Evolutionary conservation across 164 flowering plant species (phyloP), one percentile per base, ranked within the genome.

Genomic region (Santalum album): DNA sequence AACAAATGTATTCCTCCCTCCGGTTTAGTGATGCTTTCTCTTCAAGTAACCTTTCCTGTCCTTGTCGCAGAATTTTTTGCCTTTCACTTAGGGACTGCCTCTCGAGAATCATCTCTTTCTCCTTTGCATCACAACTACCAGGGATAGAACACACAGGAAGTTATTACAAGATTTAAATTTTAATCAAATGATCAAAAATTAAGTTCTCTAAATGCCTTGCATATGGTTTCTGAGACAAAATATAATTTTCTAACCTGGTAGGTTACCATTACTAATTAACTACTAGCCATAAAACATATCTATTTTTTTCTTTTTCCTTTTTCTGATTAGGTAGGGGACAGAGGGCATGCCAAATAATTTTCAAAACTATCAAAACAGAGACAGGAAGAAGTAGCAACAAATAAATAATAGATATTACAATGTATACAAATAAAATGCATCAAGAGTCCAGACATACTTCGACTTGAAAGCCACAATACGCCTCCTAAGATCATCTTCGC

Each of bases 401-500:
- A 5, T 42, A 18, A 3, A 42, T 42, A 42, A 42, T 2, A 42
- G 10, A 42, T 42, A 12, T 18, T 42, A 17, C 5, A 34, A 39
- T 3, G 44, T 12, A 21, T 58, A 26, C 7, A 20, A 44, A 7
- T n/a, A 57, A 22, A 9, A 49, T 48, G 19, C 12, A 42, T 21
- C 7, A 62, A 12, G n/a, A n/a, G n/a, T n/a, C n/a, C n/a, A n/a
- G 21, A 71, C 91, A 38, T 83, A 92, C 99, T 92, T 90, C 32
- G 84, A 65, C 54, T 89, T 82, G 59, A 81, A 84, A 20, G 86
- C 65, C 18, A 50, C 10, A 10, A 73, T 71, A 7, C 78, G 83
- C 57, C 88, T 78, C 39, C 82, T 69, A 53, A 87, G 81, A 54
- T 80, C 95, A 76, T 87, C 96, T 76, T 85, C 97, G 52, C 95